Base-by-base conservation (phyloP, 306 rosid species). In the Rosa persica region DNA sequence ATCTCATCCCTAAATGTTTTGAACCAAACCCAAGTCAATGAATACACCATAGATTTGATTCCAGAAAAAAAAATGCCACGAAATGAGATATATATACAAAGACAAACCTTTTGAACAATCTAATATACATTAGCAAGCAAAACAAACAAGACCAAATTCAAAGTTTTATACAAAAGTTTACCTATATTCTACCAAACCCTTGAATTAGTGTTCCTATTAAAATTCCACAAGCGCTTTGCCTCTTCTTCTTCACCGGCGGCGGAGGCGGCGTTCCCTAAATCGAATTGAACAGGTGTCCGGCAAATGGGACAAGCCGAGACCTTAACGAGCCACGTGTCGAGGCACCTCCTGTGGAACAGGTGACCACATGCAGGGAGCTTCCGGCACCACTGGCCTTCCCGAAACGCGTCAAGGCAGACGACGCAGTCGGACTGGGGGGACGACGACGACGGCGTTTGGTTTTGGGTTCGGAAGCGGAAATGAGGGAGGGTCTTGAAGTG, bases 291-390 rank as follows among this genome's bases (percentile, higher is more conserved):
- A 15, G 88, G 88, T 4, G 92, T 77, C 30, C 99, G 89, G 84
- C 98, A 93, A 42, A 89, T 85, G 70, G 99, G 98, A 49, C 99
- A 95, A 0, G 91, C 88, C 5, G 93, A 84, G 13, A 84, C 88
- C 88, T 89, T 95, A 4, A 90, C 51, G 36, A 95, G 79, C 98
- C 99, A 95, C 60, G 89, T 71, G 80, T 95, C 99, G 34, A 95
- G 73, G 52, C 97, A 95, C 23, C 85, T 81, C 30, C 90, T 82
- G 38, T 95, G 98, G 27, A 92, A 93, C 38, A 91, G 71, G 75
- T 95, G 98, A 25, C 90, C 79, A 60, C 98, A 95, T 0, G 67
- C 89, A 10, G 76, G 40, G 64, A 95, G 97, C 47, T 79, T 86
- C 17, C 98, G 48, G 81, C 98, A 92, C 90, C 98, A 89, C 65